Percentiles rank a stretch among this genome's conserved stretches.
Evolutionary conservation across 23 red algal species (phyloP).

Genomic region (Gracilariopsis chorda): DNA sequence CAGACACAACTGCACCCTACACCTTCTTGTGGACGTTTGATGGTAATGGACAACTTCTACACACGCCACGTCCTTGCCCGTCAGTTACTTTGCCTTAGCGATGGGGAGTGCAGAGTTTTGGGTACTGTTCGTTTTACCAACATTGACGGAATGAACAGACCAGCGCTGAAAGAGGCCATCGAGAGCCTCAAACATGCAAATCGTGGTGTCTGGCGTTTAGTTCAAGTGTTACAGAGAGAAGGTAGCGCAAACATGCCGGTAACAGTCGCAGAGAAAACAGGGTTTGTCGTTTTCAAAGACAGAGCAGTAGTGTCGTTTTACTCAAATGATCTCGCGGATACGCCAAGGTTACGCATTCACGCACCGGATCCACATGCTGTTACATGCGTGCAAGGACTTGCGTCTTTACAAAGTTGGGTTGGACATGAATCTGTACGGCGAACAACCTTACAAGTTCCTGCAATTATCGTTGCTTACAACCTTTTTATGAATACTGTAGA

Average conservation of each 20-base stretch:
- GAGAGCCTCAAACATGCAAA: not conserved
- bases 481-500: not conserved
- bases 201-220: not conserved
- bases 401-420: not conserved
- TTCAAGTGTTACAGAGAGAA: not conserved
- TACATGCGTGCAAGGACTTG: not conserved
- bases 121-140: not conserved
- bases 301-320: not conserved
- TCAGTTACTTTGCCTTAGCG: not conserved
- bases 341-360: not conserved
- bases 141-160: not conserved
- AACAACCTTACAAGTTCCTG: not conserved
- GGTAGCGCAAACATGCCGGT: not conserved
- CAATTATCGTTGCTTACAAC: not conserved
- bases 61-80: not conserved
- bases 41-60: constrained; percentile 20
- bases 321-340: not conserved
- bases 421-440: not conserved
- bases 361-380: not conserved
- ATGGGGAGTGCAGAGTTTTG: not conserved
- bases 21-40: not conserved
- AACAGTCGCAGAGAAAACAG: not conserved
- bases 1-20: not conserved
- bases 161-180: not conserved
- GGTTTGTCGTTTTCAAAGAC: not conserved